Conservation (phyloP, 1,139 yeast species). For the Geotrichum phurueaensis region DNA sequence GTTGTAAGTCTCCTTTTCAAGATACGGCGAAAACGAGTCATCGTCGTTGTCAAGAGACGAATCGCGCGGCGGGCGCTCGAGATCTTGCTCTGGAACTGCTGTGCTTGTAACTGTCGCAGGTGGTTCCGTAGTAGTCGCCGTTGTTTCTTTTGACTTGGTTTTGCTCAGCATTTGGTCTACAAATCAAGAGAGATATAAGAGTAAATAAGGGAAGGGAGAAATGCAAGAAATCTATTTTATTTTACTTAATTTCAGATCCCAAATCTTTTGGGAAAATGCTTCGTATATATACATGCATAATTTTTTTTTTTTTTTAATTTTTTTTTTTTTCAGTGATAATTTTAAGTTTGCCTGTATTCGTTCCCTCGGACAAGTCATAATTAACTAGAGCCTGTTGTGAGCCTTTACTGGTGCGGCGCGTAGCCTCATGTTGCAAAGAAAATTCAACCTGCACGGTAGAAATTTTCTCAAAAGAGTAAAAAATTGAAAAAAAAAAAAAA, state of each 20-base stretch:
- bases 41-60: neutral
- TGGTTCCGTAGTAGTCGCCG: neutral
- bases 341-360: neutral
- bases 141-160: neutral
- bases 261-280: too few species aligned
- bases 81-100: neutral
- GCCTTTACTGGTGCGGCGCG: too few species aligned
- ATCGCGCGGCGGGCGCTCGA: neutral
- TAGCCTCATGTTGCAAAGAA: too few species aligned
- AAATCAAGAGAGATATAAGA: neutral
- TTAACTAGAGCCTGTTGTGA: too few species aligned
- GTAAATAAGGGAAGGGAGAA: neutral
- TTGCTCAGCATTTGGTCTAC: neutral
- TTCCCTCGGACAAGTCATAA: neutral
- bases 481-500: too few species aligned
- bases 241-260: too few species aligned
- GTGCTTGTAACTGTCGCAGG: neutral
- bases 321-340: too few species aligned
- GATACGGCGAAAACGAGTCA: neutral
- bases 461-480: too few species aligned
- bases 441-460: too few species aligned
- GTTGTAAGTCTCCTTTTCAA: conserved; percentile 22
- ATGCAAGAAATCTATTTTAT: neutral
- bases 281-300: neutral
- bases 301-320: too few species aligned